phyloP scores from a whole-genome alignment of 148 eudicot species.

The Beta vulgaris region DNA sequence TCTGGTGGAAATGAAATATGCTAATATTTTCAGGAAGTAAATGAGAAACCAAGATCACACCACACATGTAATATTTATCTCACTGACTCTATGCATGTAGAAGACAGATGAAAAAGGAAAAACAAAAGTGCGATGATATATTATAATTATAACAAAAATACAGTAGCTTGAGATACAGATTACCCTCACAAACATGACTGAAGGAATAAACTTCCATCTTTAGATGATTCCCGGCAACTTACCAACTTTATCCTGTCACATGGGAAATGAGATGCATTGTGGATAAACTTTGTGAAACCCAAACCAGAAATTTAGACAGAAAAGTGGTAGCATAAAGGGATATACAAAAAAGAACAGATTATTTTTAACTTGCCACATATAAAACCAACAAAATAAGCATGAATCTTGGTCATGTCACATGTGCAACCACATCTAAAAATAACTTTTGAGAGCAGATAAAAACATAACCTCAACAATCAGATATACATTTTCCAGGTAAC shows the following conservation, averaged over 20 bases:
- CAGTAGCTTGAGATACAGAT: constrained; percentile 31
- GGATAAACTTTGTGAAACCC: background rate
- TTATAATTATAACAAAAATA: constrained; percentile 16
- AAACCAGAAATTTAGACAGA: background rate
- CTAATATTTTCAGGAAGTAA: background rate
- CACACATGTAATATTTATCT: constrained; percentile 14
- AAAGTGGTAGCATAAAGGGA: background rate
- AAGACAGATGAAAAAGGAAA: background rate
- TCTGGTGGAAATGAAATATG: background rate
- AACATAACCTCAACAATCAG: background rate
- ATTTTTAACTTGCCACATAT: background rate
- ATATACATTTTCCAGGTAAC: too few species aligned
- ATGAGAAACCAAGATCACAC: background rate
- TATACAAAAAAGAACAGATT: background rate
- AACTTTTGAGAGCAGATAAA: background rate
- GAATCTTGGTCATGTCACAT: background rate
- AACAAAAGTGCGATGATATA: background rate
- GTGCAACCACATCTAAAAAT: background rate
- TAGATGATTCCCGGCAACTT: constrained; percentile 39
- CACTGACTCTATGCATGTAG: background rate
- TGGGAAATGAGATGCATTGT: constrained; percentile 15
- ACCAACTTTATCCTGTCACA: constrained; percentile 95
- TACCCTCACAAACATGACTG: constrained; percentile 29
- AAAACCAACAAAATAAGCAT: background rate
- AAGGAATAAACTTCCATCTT: constrained; percentile 11